A percentile compares a stretch with the other conserved stretches of the same genome.
phyloP scores from a whole-genome alignment of 2,329 filamentous ascomycete species.

The Ceratocystis colombiana region DNA sequence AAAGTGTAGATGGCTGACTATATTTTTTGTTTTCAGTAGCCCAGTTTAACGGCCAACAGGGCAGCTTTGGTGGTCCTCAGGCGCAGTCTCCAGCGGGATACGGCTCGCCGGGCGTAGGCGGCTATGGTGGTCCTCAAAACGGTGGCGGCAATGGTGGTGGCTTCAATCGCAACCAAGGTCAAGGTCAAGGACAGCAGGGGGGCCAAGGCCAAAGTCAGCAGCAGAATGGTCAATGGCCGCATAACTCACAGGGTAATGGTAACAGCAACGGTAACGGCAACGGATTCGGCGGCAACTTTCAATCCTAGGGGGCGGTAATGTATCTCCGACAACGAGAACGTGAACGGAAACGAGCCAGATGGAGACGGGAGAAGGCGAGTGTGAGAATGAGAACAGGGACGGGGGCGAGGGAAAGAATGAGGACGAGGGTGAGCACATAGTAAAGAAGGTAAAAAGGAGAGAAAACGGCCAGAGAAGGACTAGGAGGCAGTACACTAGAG shows the following conservation, averaged over 20 bases:
- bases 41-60: slow-evolving; percentile 56
- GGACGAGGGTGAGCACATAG: slow-evolving; percentile 3
- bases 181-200: slow-evolving; percentile 47
- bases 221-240: slow-evolving; percentile 47
- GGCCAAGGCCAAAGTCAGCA: slow-evolving; percentile 34
- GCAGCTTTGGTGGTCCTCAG: slow-evolving; percentile 50
- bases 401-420: background rate
- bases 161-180: slow-evolving; percentile 8
- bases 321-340: slow-evolving; percentile 2
- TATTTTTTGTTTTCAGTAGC: slow-evolving; percentile 31
- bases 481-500: background rate
- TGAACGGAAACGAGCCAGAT: background rate
- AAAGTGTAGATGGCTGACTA: slow-evolving; percentile 28
- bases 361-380: background rate
- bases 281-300: slow-evolving; percentile 52
- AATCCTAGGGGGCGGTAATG: slow-evolving; percentile 39
- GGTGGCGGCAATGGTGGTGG: slow-evolving; percentile 71
- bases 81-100: slow-evolving; percentile 53
- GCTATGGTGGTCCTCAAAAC: slow-evolving; percentile 61
- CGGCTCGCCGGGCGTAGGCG: slow-evolving; percentile 56
- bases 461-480: background rate
- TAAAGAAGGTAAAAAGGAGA: slow-evolving; percentile 3
- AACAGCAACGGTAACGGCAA: slow-evolving; percentile 31
- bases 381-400: background rate
- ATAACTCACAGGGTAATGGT: slow-evolving; percentile 37